A percentile compares a stretch with the other conserved stretches of the same genome.
These are phyloP conservation scores for Spirogloea muscicola DNA, from an alignment of 139 green algal species.

Conservation along the genomic window DNA sequence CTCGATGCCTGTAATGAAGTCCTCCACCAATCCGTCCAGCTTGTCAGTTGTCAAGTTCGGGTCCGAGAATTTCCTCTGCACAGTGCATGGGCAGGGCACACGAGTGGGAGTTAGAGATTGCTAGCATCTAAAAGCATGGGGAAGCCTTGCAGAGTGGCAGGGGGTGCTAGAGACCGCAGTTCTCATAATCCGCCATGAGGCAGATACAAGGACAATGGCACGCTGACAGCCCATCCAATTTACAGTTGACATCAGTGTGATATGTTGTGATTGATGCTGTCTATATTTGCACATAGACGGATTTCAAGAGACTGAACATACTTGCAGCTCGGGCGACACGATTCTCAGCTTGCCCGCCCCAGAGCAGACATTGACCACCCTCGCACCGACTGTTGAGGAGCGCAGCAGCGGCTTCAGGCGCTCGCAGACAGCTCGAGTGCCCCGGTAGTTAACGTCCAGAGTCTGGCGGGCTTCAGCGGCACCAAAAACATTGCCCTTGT, in stretches of 20 bases:
- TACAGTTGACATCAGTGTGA: background rate
- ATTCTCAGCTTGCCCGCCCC: conserved; percentile 42
- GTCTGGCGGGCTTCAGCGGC: conserved; percentile 41
- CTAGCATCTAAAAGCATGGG: background rate
- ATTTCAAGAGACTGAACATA: background rate
- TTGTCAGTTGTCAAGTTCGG: conserved; percentile 33
- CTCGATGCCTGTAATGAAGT: conserved; percentile 35
- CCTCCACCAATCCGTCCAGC: conserved; percentile 29
- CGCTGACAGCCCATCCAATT: background rate
- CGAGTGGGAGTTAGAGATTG: background rate
- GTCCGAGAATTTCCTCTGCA: conserved; percentile 36
- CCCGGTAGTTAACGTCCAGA: conserved; percentile 44
- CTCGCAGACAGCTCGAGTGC: conserved; percentile 39
- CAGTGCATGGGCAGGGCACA: background rate
- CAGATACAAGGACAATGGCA: background rate
- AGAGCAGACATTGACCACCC: conserved; percentile 41
- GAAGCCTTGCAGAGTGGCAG: background rate
- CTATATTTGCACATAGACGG: background rate
- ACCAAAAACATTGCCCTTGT: conserved; percentile 49
- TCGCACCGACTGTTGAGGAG: conserved; percentile 3
- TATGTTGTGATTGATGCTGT: background rate
- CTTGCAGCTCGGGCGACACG: conserved; percentile 23
- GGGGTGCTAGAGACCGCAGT: background rate
- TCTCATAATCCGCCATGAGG: background rate
- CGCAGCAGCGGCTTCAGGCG: conserved; percentile 41